These are phyloP conservation scores for Meira nashicola DNA, from an alignment of 1,284 basidiomycete species.

Conservation along the genomic window DNA sequence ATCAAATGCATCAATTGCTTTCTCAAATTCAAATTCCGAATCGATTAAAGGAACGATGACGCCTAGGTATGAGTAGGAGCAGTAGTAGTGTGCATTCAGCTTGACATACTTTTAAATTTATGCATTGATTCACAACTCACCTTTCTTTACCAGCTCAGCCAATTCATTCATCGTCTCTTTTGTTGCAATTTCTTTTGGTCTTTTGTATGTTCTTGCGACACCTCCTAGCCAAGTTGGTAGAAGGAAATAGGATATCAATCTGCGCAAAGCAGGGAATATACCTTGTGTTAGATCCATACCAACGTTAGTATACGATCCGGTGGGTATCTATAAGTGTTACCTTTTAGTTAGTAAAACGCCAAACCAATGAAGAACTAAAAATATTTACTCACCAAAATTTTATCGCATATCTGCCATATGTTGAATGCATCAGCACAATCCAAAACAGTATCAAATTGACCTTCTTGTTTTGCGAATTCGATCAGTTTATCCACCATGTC, in stretches of 20 bases:
- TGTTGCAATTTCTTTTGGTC: background rate
- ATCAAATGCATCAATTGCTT: background rate
- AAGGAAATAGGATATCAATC: background rate
- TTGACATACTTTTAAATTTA: too few species aligned
- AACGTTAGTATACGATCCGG: background rate
- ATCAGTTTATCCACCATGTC: background rate
- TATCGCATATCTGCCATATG: background rate
- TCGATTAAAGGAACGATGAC: background rate
- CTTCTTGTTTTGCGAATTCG: background rate
- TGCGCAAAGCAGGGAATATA: background rate
- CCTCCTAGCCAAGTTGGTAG: background rate
- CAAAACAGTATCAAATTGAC: background rate
- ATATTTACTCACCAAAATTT: background rate
- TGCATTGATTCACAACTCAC: too few species aligned
- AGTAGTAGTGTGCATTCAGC: too few species aligned
- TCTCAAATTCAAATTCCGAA: background rate
- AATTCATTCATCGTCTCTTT: background rate
- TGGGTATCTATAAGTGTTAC: background rate
- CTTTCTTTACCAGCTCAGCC: background rate
- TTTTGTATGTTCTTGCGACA: background rate
- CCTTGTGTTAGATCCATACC: conserved; percentile 1
- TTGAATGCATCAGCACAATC: conserved; percentile 1
- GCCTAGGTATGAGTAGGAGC: background rate
- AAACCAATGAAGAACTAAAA: background rate
- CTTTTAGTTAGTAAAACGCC: too few species aligned